Base-by-base conservation (phyloP, 129 eudicot species). In the Tanacetum coccineum region DNA sequence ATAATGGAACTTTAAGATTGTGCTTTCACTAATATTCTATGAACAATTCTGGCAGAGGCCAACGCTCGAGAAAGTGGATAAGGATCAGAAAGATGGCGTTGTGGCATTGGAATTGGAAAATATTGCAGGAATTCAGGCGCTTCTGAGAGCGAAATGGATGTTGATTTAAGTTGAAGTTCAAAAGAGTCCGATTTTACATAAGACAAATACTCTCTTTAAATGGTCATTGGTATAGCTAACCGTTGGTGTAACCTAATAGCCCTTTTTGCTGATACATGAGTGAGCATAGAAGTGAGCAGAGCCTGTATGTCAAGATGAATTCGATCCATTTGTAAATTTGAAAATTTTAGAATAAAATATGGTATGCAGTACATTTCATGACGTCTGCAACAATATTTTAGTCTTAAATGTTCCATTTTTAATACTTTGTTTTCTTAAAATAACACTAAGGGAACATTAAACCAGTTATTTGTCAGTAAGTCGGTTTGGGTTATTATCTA, bases 81-180 rank as follows among this genome's bases (percentile, higher is more conserved):
- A 62, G 68, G 19, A 62, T 62, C 11, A 40, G 25, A 40, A 62
- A 11, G 70, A 64, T 47, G 70, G 42, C 25, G 56, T 12, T 22
- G 46, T 22, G 44, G 70, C 10, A 21, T 13, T 64, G 70, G 70
- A 64, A 22, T 46, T 22, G 52, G 68, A 62, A 19, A 62, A 62
- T 18, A 36, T 44, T 62, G 68, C 9, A 52, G 22, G 9, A 52
- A 10, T 52, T 6, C 21, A 1, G 57, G 25, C 57, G 3, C 57
- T 15, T 21, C 22, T 4, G 64, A 44, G 36, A 64, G 20, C 25
- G 70, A 64, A 64, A 46, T 47, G 70, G 70, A 8, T 4, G 70
- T 47, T 9, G n/a, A n/a, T n/a, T n/a, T n/a, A n/a, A n/a, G n/a
- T n/a, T n/a, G n/a, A n/a, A n/a, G n/a, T n/a, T n/a, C n/a, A n/a